Evolutionary conservation across 202 grass and related monocot genomes (phyloP), one percentile per base, ranked within the genome.

Genomic region (Musa balbisiana): DNA sequence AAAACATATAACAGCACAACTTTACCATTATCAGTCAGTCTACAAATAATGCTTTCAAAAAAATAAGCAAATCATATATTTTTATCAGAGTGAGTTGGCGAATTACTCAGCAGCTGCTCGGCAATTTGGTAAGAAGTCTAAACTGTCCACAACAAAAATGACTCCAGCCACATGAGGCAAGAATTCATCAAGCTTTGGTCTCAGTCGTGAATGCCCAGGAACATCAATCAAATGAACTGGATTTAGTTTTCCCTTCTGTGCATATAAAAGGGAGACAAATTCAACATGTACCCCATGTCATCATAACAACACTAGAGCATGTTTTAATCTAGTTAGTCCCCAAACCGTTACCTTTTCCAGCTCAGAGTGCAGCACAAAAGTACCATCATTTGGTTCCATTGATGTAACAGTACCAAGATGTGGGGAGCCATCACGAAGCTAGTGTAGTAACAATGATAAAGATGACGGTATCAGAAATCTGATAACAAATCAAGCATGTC

Each of bases 161-260:
- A 94, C 33, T 50, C 94, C 89, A 73, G 91, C 95, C 62, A 89
- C 80, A 77, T 88, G 82, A 82, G 90, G 88, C 68, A 98, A 81
- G 73, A 87, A 76, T 79, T 98, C 91, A 73, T 98, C 95, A 78
- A 98, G 85, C 69, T 98, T 92, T 14, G 91, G 79, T 77, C 91
- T 98, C 16, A 98, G 88, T 71, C 87, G 93, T 82, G 94, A 80
- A 85, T 98, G 90, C n/a, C 94, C 94, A 85, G 94, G 94, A 79
- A 91, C 90, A 86, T 98, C 94, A 81, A 98, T 78, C 84, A 98
- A 63, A 85, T 87, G 88, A 60, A 98, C 81, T 68, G 88, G 86
- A 29, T 91, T 92, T 8, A 68, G 22, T 89, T 86, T 93, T 58
- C 88, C 79, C 55, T 81, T 97, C 87, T 97, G 79, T 73, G 72